These are phyloP conservation scores for Marasmius tenuissimus DNA, from an alignment of 1,284 basidiomycete species.

Conservation along the genomic window DNA sequence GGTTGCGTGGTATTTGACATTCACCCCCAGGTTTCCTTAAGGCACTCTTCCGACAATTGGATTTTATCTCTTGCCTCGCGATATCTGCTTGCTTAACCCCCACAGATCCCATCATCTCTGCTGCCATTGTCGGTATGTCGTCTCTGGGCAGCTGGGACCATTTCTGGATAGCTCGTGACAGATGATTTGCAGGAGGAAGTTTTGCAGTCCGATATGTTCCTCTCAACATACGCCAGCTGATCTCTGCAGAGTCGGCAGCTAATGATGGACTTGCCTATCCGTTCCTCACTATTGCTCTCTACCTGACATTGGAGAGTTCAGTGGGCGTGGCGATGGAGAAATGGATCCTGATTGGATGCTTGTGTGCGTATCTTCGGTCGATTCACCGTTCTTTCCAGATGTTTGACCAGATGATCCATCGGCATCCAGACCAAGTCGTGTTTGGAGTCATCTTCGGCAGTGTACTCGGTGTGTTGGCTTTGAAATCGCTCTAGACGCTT, in stretches of 20 bases:
- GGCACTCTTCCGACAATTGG: slow-evolving; percentile 67
- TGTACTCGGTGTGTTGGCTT: slow-evolving; percentile 55
- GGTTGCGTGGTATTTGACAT: not conserved
- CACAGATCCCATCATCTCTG: slow-evolving; percentile 85
- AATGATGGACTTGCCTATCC: slow-evolving; percentile 92
- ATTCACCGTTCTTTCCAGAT: slow-evolving; percentile 1
- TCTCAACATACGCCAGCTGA: slow-evolving; percentile 74
- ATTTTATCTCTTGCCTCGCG: slow-evolving; percentile 75
- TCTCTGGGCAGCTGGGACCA: not conserved
- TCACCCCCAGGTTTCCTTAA: slow-evolving; percentile 51
- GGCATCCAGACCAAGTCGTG: slow-evolving; percentile 75
- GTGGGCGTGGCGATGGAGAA: slow-evolving; percentile 65
- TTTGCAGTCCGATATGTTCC: slow-evolving; percentile 91
- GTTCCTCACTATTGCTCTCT: slow-evolving; percentile 87
- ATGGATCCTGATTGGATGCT: slow-evolving; percentile 83
- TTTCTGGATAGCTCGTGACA: slow-evolving; percentile 6
- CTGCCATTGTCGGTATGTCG: slow-evolving; percentile 54
- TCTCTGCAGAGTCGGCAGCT: slow-evolving; percentile 79
- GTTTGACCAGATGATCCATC: slow-evolving; percentile 1
- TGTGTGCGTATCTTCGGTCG: slow-evolving; percentile 47
- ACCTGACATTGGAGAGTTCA: slow-evolving; percentile 75
- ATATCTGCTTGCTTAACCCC: slow-evolving; percentile 92
- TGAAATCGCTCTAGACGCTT: not conserved
- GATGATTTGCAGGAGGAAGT: slow-evolving; percentile 64
- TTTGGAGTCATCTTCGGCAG: slow-evolving; percentile 80